Evolutionary conservation across 495 filamentous ascomycete species (phyloP), one percentile per base, ranked within the genome.

Genomic region (Patellaria atrata): DNA sequence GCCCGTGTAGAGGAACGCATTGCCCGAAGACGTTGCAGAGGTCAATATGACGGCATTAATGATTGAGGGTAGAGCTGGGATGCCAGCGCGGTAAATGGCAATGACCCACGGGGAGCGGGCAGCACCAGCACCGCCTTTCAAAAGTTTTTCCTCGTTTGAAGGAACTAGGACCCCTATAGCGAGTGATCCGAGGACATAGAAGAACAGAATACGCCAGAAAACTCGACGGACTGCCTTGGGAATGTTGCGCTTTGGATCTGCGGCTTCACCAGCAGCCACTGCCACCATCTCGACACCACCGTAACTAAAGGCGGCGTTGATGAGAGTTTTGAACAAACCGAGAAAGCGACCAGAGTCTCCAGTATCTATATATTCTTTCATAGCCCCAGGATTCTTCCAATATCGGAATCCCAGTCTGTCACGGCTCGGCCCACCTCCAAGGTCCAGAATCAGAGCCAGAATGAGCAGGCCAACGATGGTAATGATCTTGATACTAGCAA

Each of bases 151-250:
- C 38, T 82, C 69, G 22, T 69, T 61, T 42, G 57, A 45, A 11
- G 61, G 62, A 11, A 69, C 62, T 25, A 69, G 60, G 2, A 76
- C 62, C 34, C 71, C 71, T 44, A 75, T 73, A 2, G 64, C 64
- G 22, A 76, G 56, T 3, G 64, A 63, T 7, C 58, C 67, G 13
- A 72, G 41, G 25, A 61, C 45, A 57, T 91, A 92, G 64, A 94
- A 91, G 60, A 91, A 69, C 35, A 77, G 53, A 50, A 94, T 82
- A 32, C 84, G 79, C 65, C 79, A 86, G 56, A 92, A 87, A 35
- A 82, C 81, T 36, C 82, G 72, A 27, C 76, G 76, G 7, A 76
- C 76, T 4, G 84, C 85, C 38, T 67, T 66, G 31, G 83, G 83
- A 36, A 93, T 73, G 31, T 79, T 77, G 46, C 71, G 73, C 21